Evolutionary conservation across 2,329 filamentous ascomycete genomes (phyloP).

Genomic region (Dothideomycetes sp.): DNA sequence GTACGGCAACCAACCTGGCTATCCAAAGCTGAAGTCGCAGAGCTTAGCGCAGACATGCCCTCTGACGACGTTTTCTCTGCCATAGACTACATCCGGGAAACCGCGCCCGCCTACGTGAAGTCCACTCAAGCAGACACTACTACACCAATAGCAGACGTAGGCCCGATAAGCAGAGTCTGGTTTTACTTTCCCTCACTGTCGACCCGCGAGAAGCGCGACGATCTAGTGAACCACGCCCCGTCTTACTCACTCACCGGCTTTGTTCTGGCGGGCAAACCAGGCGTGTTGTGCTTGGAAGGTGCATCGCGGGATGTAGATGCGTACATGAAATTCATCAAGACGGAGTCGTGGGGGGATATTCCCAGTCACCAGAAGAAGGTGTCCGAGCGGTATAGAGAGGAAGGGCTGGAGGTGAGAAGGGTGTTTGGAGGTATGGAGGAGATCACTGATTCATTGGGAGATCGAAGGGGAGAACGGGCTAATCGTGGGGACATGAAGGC

Average conservation of each 20-base stretch:
- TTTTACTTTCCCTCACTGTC: slow-evolving; percentile 54
- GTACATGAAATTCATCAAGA: slow-evolving; percentile 55
- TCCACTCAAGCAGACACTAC: background rate
- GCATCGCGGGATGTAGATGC: slow-evolving; percentile 37
- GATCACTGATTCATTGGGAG: slow-evolving; percentile 39
- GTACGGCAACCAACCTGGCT: slow-evolving; percentile 43
- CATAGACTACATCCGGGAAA: slow-evolving; percentile 34
- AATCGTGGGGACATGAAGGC: slow-evolving; percentile 45
- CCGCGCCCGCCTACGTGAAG: slow-evolving; percentile 18
- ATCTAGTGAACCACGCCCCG: slow-evolving; percentile 44
- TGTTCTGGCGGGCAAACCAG: slow-evolving; percentile 49
- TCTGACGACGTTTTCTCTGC: slow-evolving; percentile 33
- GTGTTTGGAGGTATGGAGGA: slow-evolving; percentile 47
- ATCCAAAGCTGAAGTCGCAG: slow-evolving; percentile 35
- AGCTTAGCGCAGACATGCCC: slow-evolving; percentile 30
- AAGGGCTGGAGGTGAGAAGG: slow-evolving; percentile 18
- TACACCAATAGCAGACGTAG: slow-evolving; percentile 2
- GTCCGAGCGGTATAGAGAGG: slow-evolving; percentile 42
- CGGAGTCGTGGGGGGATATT: slow-evolving; percentile 52
- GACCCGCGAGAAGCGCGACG: slow-evolving; percentile 47
- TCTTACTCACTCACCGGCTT: slow-evolving; percentile 46
- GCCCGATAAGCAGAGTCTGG: slow-evolving; percentile 42
- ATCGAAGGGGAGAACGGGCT: slow-evolving; percentile 36
- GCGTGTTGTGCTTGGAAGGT: slow-evolving; percentile 43
- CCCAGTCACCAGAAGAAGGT: slow-evolving; percentile 53